Base-by-base conservation (phyloP, 1,284 basidiomycete species). In the Wolfiporia cocos region DNA sequence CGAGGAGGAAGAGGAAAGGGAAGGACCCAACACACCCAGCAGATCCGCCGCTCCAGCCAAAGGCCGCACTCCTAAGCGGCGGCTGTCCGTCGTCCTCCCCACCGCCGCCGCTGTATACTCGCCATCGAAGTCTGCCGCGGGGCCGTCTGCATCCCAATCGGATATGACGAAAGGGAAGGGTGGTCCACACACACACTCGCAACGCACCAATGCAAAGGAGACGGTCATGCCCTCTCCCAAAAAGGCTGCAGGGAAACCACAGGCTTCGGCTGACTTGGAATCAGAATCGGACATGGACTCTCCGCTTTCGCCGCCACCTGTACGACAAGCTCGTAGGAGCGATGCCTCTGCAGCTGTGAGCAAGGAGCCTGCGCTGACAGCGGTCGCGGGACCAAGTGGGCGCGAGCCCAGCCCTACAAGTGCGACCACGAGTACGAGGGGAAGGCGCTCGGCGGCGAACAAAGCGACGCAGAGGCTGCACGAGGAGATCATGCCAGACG, bases 401-500 rank as follows among this genome's bases (percentile, higher is more conserved):
- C 32, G 47, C 1, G 36, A 41, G 20, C n/a, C n/a, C n/a, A n/a
- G n/a, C n/a, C n/a, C n/a, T n/a, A 38, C 48, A 33, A 47, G 51
- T 34, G 11, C 46, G 49, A 19, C 32, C 42, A 21, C 48, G 26
- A 48, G 59, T 11, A 51, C 52, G 41, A 53, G 62, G 23, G 64
- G 67, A 17, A 69, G 65, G 52, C 69, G 81, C 21, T 69, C 65
- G 17, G 89, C 89, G 7, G 86, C 88, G 1, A 69, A 70, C 12
- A 78, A 73, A 51, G 89, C 87, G 2, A 70, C 67, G 3, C 67
- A 75, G 49, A 71, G 67, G 50, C 61, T 92, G 32, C 74, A 73
- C 28, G 73, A 85, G 11, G 73, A 73, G 48, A 66, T 88, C 46
- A 89, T 90, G 78, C 82, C 86, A 0, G 89, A 92, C 52, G 68